A percentile compares a stretch with the other conserved stretches of the same genome.
These are phyloP conservation scores for Calonectria leucothoes DNA, from an alignment of 2,329 filamentous ascomycete species.

Conservation along the genomic window DNA sequence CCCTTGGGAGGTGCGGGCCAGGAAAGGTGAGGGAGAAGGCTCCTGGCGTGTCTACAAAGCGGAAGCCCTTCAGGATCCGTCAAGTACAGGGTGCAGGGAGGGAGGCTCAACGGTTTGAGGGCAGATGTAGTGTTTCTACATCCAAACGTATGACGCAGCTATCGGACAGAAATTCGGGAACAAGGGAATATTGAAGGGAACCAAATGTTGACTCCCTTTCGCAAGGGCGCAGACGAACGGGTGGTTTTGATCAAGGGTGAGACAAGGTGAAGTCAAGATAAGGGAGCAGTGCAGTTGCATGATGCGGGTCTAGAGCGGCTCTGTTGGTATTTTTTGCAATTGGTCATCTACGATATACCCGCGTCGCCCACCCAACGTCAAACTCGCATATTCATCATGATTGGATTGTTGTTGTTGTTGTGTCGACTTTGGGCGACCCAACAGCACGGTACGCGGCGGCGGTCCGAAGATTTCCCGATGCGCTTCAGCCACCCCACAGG, in stretches of 20 bases:
- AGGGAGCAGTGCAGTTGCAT: not conserved
- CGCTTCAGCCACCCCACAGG: slow-evolving; percentile 25
- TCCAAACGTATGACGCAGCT: not conserved
- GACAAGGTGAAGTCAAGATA: not conserved
- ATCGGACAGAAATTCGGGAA: not conserved
- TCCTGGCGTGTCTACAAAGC: not conserved
- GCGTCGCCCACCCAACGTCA: not conserved
- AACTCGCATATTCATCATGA: slow-evolving; percentile 9
- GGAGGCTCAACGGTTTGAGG: not conserved
- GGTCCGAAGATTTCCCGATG: slow-evolving; percentile 43
- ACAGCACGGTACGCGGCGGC: slow-evolving; percentile 26
- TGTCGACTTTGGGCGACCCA: slow-evolving; percentile 18
- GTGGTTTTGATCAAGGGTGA: not conserved
- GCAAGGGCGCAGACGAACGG: not conserved
- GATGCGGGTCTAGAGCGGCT: not conserved
- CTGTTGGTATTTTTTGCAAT: not conserved
- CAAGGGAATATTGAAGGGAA: not conserved
- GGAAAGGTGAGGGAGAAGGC: not conserved
- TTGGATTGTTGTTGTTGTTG: slow-evolving; percentile 22
- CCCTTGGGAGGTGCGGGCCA: slow-evolving; percentile 23
- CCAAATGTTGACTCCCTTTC: not conserved
- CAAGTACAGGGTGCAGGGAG: not conserved
- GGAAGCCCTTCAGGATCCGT: not conserved
- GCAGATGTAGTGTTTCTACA: not conserved
- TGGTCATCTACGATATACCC: too few relatives aligned